Percentiles rank a stretch among this genome's conserved stretches.
These are phyloP conservation scores for Fragaria ananassa DNA, from an alignment of 306 rosid genomes.

Conservation along the genomic window DNA sequence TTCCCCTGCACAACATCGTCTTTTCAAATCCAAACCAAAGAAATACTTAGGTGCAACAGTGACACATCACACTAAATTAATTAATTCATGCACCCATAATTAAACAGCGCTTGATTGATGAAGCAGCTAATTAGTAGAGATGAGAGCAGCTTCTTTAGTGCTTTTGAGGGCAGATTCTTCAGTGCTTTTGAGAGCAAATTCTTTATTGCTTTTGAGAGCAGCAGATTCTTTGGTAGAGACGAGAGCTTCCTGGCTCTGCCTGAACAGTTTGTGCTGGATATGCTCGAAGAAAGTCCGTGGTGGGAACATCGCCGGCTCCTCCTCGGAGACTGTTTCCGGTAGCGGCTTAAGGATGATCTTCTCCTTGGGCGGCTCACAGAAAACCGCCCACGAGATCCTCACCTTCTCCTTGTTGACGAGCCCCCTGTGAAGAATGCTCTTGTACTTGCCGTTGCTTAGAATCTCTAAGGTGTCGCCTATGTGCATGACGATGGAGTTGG, in stretches of 20 bases:
- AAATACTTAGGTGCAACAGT: too few species aligned
- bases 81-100: too few species aligned
- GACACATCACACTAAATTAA: too few species aligned
- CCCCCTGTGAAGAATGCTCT: conserved; percentile 81
- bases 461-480: conserved; percentile 84
- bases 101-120: too few species aligned
- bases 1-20: too few species aligned
- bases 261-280: conserved; percentile 70
- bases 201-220: background rate
- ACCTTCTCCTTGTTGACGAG: conserved; percentile 84
- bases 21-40: too few species aligned
- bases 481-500: conserved; percentile 73
- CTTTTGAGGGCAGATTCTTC: background rate
- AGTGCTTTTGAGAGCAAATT: background rate
- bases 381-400: conserved; percentile 86
- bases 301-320: conserved; percentile 52
- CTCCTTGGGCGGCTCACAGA: conserved; percentile 88
- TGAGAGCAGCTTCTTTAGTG: background rate
- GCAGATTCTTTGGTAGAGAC: background rate
- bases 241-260: conserved; percentile 41
- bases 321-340: conserved; percentile 49
- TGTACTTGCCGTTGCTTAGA: conserved; percentile 70
- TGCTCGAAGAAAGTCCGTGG: conserved; percentile 87
- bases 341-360: conserved; percentile 77
- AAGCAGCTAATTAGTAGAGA: too few species aligned